Evolutionary conservation across 768 basidiomycete genomes (phyloP), one percentile per base, ranked within the genome.

Genomic region (Paxillus involutus): DNA sequence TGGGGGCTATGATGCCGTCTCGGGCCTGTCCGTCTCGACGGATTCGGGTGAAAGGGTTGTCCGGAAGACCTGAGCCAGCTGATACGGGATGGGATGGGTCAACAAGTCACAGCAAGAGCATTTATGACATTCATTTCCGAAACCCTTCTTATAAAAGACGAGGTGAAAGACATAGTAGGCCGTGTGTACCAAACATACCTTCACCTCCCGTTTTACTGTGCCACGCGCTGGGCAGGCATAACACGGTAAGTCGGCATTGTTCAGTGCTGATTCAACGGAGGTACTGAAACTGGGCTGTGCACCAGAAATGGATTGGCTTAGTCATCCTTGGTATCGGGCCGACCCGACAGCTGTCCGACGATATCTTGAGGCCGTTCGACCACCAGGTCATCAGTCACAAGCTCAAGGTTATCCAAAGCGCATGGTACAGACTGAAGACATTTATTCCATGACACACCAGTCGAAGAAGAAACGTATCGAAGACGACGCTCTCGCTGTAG

Each of bases 401-500:
- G 48, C 33, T 10, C 59, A 53, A 11, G 46, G 24, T 21, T 60
- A 57, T 54, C 63, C 61, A 12, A 65, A 67, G 14, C 59, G 60
- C 42, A 57, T 47, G 9, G 62, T 59, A 10, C 61, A 63, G 68
- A 72, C 75, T 56, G 79, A 85, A 69, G 78, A 81, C 48, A 63
- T 72, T 55, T 67, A 75, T 47, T 55, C 75, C 44, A 78, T 80
- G 72, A 69, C 80, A 51, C 76, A 81, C 67, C 82, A 81, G 57
- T 75, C 79, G 1, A 91, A 88, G 80, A 93, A 93, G 80, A 91
- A 90, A 71, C 85, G 85, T 50, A 65, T 83, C 60, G 82, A 85
- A 47, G 89, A 88, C 53, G 75, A 80, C 42, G 24, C 69, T 16
- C 42, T 69, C 51, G 62, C 82, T 13, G 60, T 75, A 39, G 89